Percentiles rank a stretch among this genome's conserved stretches.
These are phyloP conservation scores for Rossbeevera mucosa DNA, from an alignment of 768 basidiomycete genomes.

Conservation along the genomic window DNA sequence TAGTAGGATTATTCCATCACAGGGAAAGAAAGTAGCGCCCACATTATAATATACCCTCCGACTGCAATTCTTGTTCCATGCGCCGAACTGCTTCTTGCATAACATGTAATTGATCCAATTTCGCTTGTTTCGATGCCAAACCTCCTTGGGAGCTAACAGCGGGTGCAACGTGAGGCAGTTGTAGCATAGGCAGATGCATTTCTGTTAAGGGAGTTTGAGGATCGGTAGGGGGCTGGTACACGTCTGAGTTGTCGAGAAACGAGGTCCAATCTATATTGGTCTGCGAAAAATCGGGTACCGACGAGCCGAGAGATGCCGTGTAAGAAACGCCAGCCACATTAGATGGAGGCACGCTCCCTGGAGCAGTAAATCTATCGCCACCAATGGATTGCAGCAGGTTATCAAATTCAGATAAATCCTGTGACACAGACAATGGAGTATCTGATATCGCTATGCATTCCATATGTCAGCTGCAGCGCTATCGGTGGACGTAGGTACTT, in stretches of 20 bases:
- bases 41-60: conserved; percentile 17
- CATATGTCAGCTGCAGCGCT: background rate
- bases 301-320: background rate
- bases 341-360: background rate
- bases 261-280: conserved; percentile 6
- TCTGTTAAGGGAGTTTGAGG: conserved; percentile 11
- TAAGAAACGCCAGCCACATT: background rate
- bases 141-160: background rate
- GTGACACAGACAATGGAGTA: background rate
- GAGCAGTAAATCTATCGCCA: background rate
- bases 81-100: conserved; percentile 34
- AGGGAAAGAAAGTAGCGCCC: background rate
- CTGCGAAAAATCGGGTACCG: conserved; percentile 1
- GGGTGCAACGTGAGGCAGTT: conserved; percentile 11
- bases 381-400: conserved; percentile 7
- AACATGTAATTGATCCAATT: conserved; percentile 18
- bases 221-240: background rate
- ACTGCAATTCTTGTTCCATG: conserved; percentile 32
- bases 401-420: conserved; percentile 5
- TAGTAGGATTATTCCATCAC: background rate
- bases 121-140: conserved; percentile 10
- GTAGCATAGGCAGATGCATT: conserved; percentile 25
- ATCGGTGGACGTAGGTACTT: background rate
- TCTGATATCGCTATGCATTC: background rate
- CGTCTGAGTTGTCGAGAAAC: conserved; percentile 5